Percentiles rank a stretch among this genome's conserved stretches.
These are phyloP conservation scores for Xylaria sp. DNA, from an alignment of 2,329 filamentous ascomycete species.

Conservation along the genomic window DNA sequence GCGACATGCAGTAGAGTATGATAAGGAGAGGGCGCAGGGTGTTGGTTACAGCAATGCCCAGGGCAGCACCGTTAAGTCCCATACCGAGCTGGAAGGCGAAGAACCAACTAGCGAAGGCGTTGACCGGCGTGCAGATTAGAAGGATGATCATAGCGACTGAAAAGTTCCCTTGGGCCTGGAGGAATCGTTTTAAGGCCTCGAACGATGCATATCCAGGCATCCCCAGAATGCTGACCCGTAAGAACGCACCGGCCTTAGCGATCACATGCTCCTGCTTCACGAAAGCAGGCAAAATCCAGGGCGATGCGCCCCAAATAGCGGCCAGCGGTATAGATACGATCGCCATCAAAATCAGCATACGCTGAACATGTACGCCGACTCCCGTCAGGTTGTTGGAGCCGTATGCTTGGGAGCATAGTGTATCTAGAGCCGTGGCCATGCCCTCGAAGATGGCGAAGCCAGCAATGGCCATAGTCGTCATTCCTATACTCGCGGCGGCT, in stretches of 20 bases:
- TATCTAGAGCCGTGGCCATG: slow-evolving; percentile 63
- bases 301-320: slow-evolving; percentile 60
- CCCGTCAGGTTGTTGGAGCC: slow-evolving; percentile 59
- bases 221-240: slow-evolving; percentile 60
- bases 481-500: slow-evolving; percentile 63
- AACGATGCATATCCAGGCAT: slow-evolving; percentile 65
- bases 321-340: slow-evolving; percentile 60
- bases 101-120: slow-evolving; percentile 61
- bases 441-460: slow-evolving; percentile 64
- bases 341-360: slow-evolving; percentile 62
- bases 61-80: slow-evolving; percentile 62
- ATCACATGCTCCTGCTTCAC: slow-evolving; percentile 60
- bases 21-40: slow-evolving; percentile 60
- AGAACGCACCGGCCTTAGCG: slow-evolving; percentile 59
- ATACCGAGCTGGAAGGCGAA: slow-evolving; percentile 57
- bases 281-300: slow-evolving; percentile 57
- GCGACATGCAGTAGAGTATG: slow-evolving; percentile 57
- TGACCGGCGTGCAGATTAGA: slow-evolving; percentile 59
- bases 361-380: slow-evolving; percentile 64
- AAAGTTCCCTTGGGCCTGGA: slow-evolving; percentile 66
- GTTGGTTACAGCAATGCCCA: slow-evolving; percentile 62
- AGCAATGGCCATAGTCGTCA: slow-evolving; percentile 65
- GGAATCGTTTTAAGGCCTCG: slow-evolving; percentile 64
- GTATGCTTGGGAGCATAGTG: slow-evolving; percentile 63
- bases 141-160: slow-evolving; percentile 57